Base-by-base conservation (phyloP, 371 early-diverging fungal species). In the Rhizopus delemar region DNA sequence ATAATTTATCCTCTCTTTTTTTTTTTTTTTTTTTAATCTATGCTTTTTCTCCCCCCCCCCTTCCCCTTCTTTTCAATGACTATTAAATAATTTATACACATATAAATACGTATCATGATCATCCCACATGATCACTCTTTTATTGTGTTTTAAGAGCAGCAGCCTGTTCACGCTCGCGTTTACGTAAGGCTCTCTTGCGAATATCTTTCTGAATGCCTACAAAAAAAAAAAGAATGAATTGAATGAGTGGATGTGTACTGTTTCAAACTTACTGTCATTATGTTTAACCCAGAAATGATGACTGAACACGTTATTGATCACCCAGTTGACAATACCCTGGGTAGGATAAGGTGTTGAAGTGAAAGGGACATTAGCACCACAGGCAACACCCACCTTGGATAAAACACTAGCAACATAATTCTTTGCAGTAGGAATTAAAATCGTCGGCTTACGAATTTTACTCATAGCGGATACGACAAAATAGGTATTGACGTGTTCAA, bases 401-500 rank as follows among this genome's bases (percentile, higher is more conserved):
- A 99, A 71, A 45, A 91, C 93, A 29, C 77, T 64, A 15, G 78
- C 67, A 38, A 94, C 97, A 73, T 92, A 97, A 32, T 79, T 78
- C 66, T 88, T 85, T 41, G 97, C 85, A 55, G 88, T 74, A 22
- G 97, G 99, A 31, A 94, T 88, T 55, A 92, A 60, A 64, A 86
- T 84, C 11, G 77, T 76, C 34, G 96, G 76, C 53, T 78, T 83
- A 51, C 92, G 81, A 60, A 96, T 92, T 83, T 96, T 97, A 67
- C 90, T 90, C 97, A 98, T 95, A 54, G 89, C 85, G 4, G 85
- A 88, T 51, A 90, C 91, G 53, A 97, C 97, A 87, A 93, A 94
- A 76, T 91, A 95, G 28, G 95, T 92, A 68, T 92, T 93, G 65
- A 95, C 73, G 77, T 92, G 90, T 76, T 97, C 90, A 33, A 97